Evolutionary conservation across 148 eudicot species (phyloP).

Genomic region (Cornus suecica): DNA sequence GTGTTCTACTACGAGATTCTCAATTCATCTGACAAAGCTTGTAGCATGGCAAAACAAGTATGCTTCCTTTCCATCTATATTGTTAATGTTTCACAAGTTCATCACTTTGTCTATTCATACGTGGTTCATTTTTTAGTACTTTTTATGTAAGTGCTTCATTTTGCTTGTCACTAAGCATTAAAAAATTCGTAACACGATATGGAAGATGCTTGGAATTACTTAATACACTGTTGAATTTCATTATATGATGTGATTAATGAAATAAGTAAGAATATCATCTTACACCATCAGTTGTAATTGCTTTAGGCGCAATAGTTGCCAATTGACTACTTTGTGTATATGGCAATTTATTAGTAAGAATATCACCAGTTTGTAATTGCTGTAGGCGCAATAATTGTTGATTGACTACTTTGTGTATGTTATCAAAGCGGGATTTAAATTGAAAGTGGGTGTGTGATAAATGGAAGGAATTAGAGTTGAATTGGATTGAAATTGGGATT

Average conservation of each 20-base stretch:
- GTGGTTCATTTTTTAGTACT: no score
- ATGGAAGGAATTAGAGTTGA: no score
- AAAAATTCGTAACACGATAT: no score
- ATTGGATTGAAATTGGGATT: no score
- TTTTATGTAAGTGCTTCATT: not conserved
- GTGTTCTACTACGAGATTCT: constrained; percentile 58
- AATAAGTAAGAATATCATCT: no score
- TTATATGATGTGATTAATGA: no score
- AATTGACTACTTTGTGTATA: no score
- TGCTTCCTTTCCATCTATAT: not conserved
- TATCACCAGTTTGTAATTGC: not conserved
- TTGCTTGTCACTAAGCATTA: not conserved
- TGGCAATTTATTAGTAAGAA: no score
- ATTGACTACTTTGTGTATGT: not conserved
- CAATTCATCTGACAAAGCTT: constrained; percentile 53
- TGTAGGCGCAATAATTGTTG: not conserved
- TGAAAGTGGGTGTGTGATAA: no score
- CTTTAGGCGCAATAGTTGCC: not conserved
- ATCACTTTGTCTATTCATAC: not conserved
- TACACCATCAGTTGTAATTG: not conserved
- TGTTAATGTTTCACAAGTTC: not conserved
- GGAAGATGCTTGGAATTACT: no score
- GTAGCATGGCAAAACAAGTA: constrained; percentile 55
- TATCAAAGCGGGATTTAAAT: no score
- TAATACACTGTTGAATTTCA: no score